phyloP scores from a whole-genome alignment of 164 flowering plant genomes.

The Nelumbo lutea region DNA sequence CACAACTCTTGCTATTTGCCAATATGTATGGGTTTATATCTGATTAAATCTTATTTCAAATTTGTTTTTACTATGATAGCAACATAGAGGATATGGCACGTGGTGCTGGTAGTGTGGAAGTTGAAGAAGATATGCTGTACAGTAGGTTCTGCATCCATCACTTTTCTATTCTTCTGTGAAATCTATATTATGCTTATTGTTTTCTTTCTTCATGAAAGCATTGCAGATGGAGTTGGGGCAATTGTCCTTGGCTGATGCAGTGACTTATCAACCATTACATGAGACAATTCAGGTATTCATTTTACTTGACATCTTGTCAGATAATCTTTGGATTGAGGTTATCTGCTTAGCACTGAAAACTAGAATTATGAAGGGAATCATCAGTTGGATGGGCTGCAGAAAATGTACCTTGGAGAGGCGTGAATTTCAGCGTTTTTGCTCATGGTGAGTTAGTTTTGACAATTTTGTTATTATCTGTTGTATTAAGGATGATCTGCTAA shows the following conservation, averaged over 20 bases:
- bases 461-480: background rate
- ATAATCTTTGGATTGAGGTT: background rate
- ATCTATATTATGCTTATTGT: constrained; percentile 13
- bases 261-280: constrained; percentile 62
- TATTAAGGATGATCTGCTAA: background rate
- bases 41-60: background rate
- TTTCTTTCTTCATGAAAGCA: constrained; percentile 36
- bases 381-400: constrained; percentile 65
- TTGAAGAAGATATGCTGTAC: constrained; percentile 67
- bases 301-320: background rate
- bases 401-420: constrained; percentile 53
- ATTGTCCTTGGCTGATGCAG: constrained; percentile 41
- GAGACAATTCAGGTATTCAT: constrained; percentile 70
- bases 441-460: constrained; percentile 44
- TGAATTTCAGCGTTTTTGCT: constrained; percentile 67
- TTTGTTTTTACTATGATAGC: constrained; percentile 34
- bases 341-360: background rate
- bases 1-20: too few species aligned
- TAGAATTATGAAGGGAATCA: constrained; percentile 47
- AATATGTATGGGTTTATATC: background rate
- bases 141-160: constrained; percentile 40
- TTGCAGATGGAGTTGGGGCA: constrained; percentile 70
- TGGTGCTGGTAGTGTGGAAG: constrained; percentile 83
- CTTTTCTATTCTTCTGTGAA: constrained; percentile 3
- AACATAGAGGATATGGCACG: constrained; percentile 96